Evolutionary conservation across 139 green algal genomes (phyloP).

Genomic region (Tetradesmus obliquus): DNA sequence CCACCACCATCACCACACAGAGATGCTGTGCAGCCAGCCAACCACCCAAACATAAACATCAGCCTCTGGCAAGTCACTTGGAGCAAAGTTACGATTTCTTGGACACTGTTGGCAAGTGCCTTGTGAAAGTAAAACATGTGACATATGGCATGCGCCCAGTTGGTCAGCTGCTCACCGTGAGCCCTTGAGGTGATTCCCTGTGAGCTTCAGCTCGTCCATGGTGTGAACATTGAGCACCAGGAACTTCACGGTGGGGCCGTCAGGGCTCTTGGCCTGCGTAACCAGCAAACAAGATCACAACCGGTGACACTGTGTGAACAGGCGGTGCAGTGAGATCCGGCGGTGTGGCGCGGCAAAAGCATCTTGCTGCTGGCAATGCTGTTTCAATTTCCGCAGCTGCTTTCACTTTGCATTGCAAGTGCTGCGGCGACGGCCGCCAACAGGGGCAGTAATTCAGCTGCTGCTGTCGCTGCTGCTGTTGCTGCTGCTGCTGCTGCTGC

Average conservation of each 20-base stretch:
- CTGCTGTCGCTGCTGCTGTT: no score
- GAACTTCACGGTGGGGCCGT: conserved; percentile 97
- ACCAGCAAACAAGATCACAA: neutral
- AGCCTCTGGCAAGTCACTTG: no score
- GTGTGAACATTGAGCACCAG: conserved; percentile 94
- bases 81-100: neutral
- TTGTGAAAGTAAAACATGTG: no score
- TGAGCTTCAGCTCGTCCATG: conserved; percentile 98
- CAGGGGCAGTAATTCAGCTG: no score
- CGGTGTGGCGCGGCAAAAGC: neutral
- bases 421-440: neutral
- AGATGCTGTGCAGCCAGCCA: neutral
- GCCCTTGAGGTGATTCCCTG: conserved; percentile 97
- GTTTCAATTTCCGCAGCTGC: neutral
- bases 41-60: no score
- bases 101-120: neutral
- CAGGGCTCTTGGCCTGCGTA: conserved; percentile 84
- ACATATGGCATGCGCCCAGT: no score
- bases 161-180: conserved; percentile 67
- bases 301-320: neutral
- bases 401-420: neutral
- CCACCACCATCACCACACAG: neutral
- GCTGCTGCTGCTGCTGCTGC: no score
- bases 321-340: no score
- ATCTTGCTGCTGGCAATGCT: neutral